Base-by-base conservation (phyloP, 1,139 yeast genomes). In the Candida freyschussii region DNA sequence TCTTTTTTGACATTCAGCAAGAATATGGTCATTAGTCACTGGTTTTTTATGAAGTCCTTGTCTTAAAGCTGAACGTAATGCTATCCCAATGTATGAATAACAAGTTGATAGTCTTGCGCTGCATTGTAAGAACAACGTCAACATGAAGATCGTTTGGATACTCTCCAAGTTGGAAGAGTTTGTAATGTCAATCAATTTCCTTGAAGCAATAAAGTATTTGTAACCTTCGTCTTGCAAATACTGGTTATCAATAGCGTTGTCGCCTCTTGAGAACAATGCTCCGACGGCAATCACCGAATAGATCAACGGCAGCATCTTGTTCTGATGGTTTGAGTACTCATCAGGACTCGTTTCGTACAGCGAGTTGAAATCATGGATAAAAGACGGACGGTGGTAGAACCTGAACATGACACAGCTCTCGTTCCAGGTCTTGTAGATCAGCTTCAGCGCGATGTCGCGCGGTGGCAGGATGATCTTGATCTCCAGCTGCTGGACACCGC, bases 11-110 rank as follows among this genome's bases (percentile, higher is more conserved):
- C 89, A 81, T 53, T 87, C 96, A 21, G 78, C 67, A 53, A 83
- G 94, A 26, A 85, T 79, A 1, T 87, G 46, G 75, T 71, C 6
- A 67, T 69, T 22, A 70, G 40, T 19, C 26, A 43, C 41, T 22
- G 45, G 37, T 15, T 57, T 67, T 30, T 80, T 67, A 56, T 87
- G 96, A 17, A 85, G 64, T 0, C 95, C 95, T 50, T 85, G 87
- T 45, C 87, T 72, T 30, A 86, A 59, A 0, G 95, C 91, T 26
- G 89, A 79, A 48, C 95, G 64, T 32, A 86, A 60, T 0, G 95
- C 96, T 35, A 85, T 79, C 3, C 96, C 96, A 46, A 85, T 83
- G 53, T 85, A 86, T 0, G 94, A 80, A 55, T 87, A 86, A 56
- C 96, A 86, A 1, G 94, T 82, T 1, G 91, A 79, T 37, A 87